These are phyloP conservation scores for Kluyveromyces nonfermentans DNA, from an alignment of 805 yeast species.

Conservation along the genomic window DNA sequence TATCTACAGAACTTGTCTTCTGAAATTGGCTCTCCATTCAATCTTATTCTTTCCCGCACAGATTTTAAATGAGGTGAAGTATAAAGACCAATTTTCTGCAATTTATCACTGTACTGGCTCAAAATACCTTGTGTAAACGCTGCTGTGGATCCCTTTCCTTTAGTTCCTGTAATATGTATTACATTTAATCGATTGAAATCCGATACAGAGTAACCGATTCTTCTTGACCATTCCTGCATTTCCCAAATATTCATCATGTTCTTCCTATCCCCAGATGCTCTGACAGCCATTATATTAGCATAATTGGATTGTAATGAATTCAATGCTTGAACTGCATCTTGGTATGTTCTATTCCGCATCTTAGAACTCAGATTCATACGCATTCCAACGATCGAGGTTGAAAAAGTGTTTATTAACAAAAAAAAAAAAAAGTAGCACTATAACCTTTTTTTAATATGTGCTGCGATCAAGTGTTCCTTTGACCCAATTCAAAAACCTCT, in stretches of 20 bases:
- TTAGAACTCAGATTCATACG: conserved; percentile 7
- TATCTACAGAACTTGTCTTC: conserved; percentile 77
- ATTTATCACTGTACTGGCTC: conserved; percentile 41
- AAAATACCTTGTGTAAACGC: conserved; percentile 84
- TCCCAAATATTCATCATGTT: conserved; percentile 69
- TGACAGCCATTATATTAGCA: conserved; percentile 76
- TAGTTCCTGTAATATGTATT: conserved; percentile 93
- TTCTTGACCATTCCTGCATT: conserved; percentile 70
- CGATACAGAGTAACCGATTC: conserved; percentile 54
- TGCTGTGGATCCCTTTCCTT: conserved; percentile 97
- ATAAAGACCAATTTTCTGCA: conserved; percentile 72
- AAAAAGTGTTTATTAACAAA: background rate
- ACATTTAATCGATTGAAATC: conserved; percentile 71
- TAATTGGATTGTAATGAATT: conserved; percentile 87
- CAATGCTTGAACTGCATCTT: conserved; percentile 77
- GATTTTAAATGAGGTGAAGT: conserved; percentile 93
- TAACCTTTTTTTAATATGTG: no score
- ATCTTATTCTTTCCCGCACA: conserved; percentile 84
- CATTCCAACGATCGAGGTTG: background rate
- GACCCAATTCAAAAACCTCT: no score
- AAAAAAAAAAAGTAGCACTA: no score
- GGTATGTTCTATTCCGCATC: conserved; percentile 22
- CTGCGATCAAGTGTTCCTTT: no score
- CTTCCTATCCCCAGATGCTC: conserved; percentile 57
- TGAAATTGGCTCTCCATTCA: conserved; percentile 76